These are phyloP conservation scores for Arthrobotrys iridis DNA, from an alignment of 2,329 filamentous ascomycete genomes.

Conservation along the genomic window DNA sequence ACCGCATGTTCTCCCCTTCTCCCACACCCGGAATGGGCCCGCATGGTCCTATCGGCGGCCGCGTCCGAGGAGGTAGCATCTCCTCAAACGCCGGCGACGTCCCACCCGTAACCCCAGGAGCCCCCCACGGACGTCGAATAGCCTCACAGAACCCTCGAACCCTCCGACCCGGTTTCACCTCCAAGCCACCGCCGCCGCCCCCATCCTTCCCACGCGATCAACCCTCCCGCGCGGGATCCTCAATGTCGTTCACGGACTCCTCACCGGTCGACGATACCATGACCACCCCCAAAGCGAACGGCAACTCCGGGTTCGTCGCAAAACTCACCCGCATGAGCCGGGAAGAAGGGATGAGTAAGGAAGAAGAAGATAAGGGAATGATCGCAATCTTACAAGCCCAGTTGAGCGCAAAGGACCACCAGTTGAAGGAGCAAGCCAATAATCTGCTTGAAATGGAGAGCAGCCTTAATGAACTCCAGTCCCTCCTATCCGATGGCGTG, in stretches of 20 bases:
- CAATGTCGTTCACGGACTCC: conserved; percentile 42
- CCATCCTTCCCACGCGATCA: background rate
- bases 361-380: conserved; percentile 71
- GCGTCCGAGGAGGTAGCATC: conserved; percentile 53
- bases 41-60: conserved; percentile 13
- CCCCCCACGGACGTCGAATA: conserved; percentile 3
- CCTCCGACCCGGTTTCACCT: conserved; percentile 31
- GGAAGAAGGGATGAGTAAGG: conserved; percentile 56
- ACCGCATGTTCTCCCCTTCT: conserved; percentile 56
- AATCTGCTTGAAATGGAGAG: conserved; percentile 89
- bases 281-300: conserved; percentile 28
- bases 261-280: conserved; percentile 19
- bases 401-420: conserved; percentile 83
- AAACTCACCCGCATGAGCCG: conserved; percentile 58
- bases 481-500: conserved; percentile 67
- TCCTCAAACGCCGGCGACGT: conserved; percentile 57
- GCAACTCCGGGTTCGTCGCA: conserved; percentile 22
- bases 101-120: conserved; percentile 46
- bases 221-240: conserved; percentile 18
- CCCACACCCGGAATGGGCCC: conserved; percentile 56
- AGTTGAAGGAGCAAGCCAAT: conserved; percentile 86
- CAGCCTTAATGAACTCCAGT: conserved; percentile 81
- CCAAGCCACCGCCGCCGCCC: conserved; percentile 20
- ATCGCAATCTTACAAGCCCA: conserved; percentile 76
- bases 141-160: conserved; percentile 25